phyloP scores from a whole-genome alignment of 73 alveolate species.

The Symbiodinium natans region DNA sequence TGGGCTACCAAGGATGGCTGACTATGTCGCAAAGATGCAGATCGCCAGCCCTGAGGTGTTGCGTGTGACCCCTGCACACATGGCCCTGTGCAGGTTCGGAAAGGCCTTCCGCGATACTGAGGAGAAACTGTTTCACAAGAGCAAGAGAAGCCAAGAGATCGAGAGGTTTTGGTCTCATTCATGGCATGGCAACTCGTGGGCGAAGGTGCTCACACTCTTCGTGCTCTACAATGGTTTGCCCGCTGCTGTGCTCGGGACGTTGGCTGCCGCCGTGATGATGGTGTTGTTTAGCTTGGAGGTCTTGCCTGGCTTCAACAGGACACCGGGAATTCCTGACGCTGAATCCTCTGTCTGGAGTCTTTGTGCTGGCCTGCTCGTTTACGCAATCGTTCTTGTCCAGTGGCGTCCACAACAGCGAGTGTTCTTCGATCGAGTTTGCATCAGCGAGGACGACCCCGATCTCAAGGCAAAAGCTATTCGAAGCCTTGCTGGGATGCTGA shows the following conservation, averaged over 20 bases:
- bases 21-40: not conserved
- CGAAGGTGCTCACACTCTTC: not conserved
- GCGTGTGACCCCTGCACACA: not conserved
- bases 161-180: constrained; percentile 11
- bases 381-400: not conserved
- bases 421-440: constrained; percentile 9
- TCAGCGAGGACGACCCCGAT: not conserved
- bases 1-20: too few relatives aligned
- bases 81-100: not conserved
- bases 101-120: too few relatives aligned
- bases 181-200: not conserved
- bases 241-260: not conserved
- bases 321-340: not conserved
- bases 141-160: not conserved
- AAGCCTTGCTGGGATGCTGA: constrained; percentile 5
- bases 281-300: not conserved
- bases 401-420: not conserved
- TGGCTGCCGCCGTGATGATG: not conserved
- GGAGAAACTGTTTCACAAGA: not conserved
- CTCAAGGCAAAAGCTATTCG: not conserved
- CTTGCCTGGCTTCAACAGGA: not conserved
- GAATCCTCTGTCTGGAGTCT: not conserved
- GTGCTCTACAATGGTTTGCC: constrained; percentile 14
- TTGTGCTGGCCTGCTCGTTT: not conserved
- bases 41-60: constrained; percentile 3